Base-by-base conservation (phyloP, 2,329 filamentous ascomycete species). In the Xylariaceae sp. region DNA sequence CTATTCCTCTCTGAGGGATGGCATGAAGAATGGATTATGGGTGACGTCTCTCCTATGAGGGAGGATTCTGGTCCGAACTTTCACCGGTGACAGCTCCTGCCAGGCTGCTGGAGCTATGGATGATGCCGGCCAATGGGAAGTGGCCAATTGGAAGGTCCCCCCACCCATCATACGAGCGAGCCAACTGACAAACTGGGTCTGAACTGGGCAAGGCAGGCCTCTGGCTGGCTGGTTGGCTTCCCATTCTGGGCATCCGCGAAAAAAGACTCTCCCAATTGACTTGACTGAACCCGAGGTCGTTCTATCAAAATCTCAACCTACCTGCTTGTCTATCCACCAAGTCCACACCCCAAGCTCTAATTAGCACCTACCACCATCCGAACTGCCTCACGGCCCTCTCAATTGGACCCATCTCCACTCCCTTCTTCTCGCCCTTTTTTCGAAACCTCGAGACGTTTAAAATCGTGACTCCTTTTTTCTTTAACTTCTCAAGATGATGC, bases 401-500 rank as follows among this genome's bases (percentile, higher is more conserved):
- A 50, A 55, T 54, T 50, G 51, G 51, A 36, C 44, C 46, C 36
- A 45, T 54, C 53, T 50, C 53, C 52, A 46, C 53, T 54, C 55
- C 38, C 11, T 33, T 16, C 29, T 34, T 34, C 43, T 27, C n/a
- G n/a, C n/a, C n/a, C n/a, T n/a, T n/a, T n/a, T n/a, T n/a, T n/a
- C n/a, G n/a, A n/a, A n/a, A n/a, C n/a, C n/a, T n/a, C n/a, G n/a
- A n/a, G n/a, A n/a, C n/a, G n/a, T n/a, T n/a, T n/a, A n/a, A n/a
- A 32, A 34, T 21, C 12, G 32, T 9, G 12, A 19, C 6, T 19
- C 17, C 26, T 30, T 27, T n/a, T 9, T 34, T 24, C 21, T 24
- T 24, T 24, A 24, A 18, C 28, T 26, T 28, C 7, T 35, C 52
- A 54, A 28, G 27, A 77, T 76, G 74, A 66, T 76, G 64, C 73